Evolutionary conservation across 2,329 filamentous ascomycete genomes (phyloP), one percentile per base, ranked within the genome.

Genomic region (Aspergillus brasiliensis): DNA sequence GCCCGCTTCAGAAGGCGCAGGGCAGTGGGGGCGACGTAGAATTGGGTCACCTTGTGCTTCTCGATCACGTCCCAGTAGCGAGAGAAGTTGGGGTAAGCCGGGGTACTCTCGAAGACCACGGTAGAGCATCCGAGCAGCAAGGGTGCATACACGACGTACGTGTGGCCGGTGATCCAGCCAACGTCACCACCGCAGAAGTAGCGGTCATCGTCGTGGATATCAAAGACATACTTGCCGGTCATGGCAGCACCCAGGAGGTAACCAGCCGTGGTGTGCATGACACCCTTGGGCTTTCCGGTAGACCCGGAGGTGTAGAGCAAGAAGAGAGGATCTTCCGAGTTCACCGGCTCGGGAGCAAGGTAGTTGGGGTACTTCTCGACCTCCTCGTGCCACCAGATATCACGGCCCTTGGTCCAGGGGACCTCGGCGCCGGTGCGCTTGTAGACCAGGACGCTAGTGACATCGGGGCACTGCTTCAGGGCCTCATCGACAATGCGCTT

Each of bases 401-500:
- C 95, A 72, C 95, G 88, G 66, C 92, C 92, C 67, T 86, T 80
- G 55, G 92, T 96, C 91, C 90, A 94, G 65, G 94, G 93, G 19
- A 98, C 88, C 56, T 97, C 92, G 51, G 92, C 89, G 55, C 94
- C 94, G 38, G 95, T 99, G 70, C 95, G 91, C 86, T 96, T 94
- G 84, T 89, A 98, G 58, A 99, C 95, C 40, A 99, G 84, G 69
- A 91, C 91, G 77, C 91, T 87, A 44, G 83, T 86, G 66, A 99
- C 91, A 69, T 91, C 89, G 17, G 94, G 94, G 80, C 94, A 98
- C 80, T 97, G 92, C 84, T 95, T 96, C 62, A 99, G 85, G 38
- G 94, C 94, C 75, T 98, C 95, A 73, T 99, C 95, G 68, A 98
- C 95, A 75, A 99, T 98, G 84, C 96, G 96, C 88, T 99, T 98